Evolutionary conservation across 805 yeast species (phyloP), one percentile per base, ranked within the genome.

Genomic region (Candida maris): DNA sequence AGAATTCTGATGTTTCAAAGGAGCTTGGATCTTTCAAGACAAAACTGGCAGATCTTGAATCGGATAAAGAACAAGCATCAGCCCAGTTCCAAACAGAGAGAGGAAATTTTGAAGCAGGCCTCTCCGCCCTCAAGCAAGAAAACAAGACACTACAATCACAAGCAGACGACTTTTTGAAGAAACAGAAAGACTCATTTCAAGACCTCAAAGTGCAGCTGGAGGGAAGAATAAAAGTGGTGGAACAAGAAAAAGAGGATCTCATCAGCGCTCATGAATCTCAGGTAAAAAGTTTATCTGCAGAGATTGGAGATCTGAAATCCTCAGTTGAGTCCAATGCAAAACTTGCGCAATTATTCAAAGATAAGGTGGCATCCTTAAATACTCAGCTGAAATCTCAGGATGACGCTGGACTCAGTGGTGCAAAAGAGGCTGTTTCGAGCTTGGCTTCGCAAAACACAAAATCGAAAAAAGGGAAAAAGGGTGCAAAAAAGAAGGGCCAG

Each of bases 241-340:
- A 28, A 14, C 27, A 27, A 3, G 42, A 34, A 16, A 26, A 35
- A 6, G 30, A 34, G 12, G 9, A 27, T 9, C 6, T 37, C 29
- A 21, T 23, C 12, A 14, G 20, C 14, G 14, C 24, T 19, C 15
- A 18, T 22, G 21, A 15, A 17, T 9, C 19, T 15, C 9, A 28
- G 18, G 31, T 28, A 9, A 7, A 17, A 8, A 6, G 14, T 8
- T 13, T 28, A 6, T 28, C 31, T 21, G 18, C 15, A 18, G 29
- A 41, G 39, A 27, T 45, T 36, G 20, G 23, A 2, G 48, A 44
- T 10, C 31, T 53, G 17, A 46, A 51, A 32, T 38, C 49, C 12
- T 37, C 59, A 3, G 18, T 50, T n/a, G 48, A 48, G n/a, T 51
- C 62, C 0, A 32, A 46, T 12, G 35, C 43, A 4, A 54, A 48